Evolutionary conservation across 495 filamentous ascomycete genomes (phyloP).

Genomic region (Penicillium mononematosum): DNA sequence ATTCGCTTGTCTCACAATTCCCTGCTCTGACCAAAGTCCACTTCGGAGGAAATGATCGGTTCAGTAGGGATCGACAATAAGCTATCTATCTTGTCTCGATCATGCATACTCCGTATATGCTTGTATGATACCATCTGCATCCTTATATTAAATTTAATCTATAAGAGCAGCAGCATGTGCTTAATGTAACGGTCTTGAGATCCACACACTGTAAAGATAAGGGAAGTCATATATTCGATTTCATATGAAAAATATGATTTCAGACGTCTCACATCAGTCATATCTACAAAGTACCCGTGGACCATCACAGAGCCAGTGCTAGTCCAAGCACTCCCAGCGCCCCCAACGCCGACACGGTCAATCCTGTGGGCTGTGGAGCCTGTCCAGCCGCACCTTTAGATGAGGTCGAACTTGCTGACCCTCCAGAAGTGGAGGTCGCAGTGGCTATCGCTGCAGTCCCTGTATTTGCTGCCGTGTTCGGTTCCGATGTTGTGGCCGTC

Average conservation of each 20-base stretch:
- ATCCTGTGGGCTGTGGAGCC: constrained; percentile 21
- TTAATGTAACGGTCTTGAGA: not conserved
- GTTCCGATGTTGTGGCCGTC: constrained; percentile 22
- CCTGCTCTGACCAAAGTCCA: not conserved
- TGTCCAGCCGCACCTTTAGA: constrained; percentile 19
- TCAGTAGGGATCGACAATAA: constrained; percentile 17
- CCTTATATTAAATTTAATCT: not conserved
- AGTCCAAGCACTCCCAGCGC: constrained; percentile 29
- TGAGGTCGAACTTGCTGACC: constrained; percentile 3
- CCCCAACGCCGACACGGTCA: constrained; percentile 25
- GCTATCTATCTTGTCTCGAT: not conserved
- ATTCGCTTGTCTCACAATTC: not conserved
- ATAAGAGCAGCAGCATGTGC: not conserved
- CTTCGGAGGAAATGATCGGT: constrained; percentile 16
- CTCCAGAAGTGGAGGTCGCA: constrained; percentile 3
- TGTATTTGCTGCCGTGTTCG: constrained; percentile 1
- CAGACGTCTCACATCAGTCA: constrained; percentile 8
- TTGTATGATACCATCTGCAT: constrained; percentile 1
- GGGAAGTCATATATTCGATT: not conserved
- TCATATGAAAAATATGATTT: not conserved
- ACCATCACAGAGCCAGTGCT: constrained; percentile 25
- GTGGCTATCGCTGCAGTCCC: constrained; percentile 2
- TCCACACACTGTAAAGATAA: not conserved
- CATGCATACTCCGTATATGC: not conserved
- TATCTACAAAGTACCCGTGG: constrained; percentile 2